Conservation (phyloP, 2,329 filamentous ascomycete species). For the Fusarium annulatum region DNA sequence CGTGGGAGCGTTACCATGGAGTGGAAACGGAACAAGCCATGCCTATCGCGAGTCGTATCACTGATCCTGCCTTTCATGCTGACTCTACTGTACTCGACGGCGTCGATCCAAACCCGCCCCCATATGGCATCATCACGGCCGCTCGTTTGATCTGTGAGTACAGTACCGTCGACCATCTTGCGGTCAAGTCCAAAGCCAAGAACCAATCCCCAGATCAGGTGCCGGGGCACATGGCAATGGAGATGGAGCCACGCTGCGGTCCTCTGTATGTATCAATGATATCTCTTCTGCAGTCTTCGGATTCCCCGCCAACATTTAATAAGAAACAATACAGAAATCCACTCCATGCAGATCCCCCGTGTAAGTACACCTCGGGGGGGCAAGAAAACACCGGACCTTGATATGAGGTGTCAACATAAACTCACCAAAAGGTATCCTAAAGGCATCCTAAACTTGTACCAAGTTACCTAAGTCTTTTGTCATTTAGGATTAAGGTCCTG, state of each 20-base stretch:
- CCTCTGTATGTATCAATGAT: not conserved
- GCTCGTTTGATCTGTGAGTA: conserved; percentile 8
- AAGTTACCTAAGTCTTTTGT: too few relatives aligned
- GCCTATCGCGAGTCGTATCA: conserved; percentile 18
- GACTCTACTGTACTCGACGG: conserved; percentile 1
- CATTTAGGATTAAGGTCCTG: too few relatives aligned
- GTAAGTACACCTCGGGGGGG: not conserved
- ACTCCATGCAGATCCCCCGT: conserved; percentile 20
- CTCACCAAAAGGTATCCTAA: too few relatives aligned
- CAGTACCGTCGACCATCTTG: conserved; percentile 17
- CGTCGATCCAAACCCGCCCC: conserved; percentile 22
- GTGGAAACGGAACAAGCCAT: conserved; percentile 22
- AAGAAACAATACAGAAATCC: conserved; percentile 8
- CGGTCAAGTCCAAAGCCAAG: conserved; percentile 15
- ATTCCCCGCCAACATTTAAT: conserved; percentile 20
- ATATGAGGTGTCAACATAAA: too few relatives aligned
- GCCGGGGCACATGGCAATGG: conserved; percentile 22
- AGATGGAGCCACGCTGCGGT: not conserved
- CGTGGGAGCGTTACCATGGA: conserved; percentile 33
- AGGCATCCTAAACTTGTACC: too few relatives aligned
- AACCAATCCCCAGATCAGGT: conserved; percentile 28
- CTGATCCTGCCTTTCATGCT: conserved; percentile 1
- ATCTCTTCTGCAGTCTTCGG: not conserved
- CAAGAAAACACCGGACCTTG: too few relatives aligned
- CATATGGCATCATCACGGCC: conserved; percentile 29